Percentiles rank a stretch among this genome's conserved stretches.
Conservation (phyloP, 306 rosid species). For the Cicer chorassanicum region DNA sequence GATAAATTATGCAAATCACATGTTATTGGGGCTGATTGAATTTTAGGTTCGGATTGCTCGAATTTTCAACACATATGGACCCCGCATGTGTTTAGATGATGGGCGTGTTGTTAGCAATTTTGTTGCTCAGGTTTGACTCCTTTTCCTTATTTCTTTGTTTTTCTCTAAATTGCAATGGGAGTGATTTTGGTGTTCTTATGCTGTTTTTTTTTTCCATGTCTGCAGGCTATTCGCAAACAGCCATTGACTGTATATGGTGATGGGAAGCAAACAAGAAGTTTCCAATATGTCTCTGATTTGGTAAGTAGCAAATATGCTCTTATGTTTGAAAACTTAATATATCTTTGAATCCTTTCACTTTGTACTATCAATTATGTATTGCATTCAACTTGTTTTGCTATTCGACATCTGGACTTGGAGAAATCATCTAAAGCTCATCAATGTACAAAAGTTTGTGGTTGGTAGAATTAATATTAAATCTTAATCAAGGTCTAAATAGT, state of each 20-base stretch:
- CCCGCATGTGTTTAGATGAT: slow-evolving; percentile 97
- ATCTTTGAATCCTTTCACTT: slow-evolving; percentile 21
- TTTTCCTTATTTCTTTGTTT: neutral
- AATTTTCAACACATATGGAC: slow-evolving; percentile 92
- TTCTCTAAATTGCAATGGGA: neutral
- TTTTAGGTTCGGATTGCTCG: slow-evolving; percentile 95
- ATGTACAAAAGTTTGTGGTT: neutral
- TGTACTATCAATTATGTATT: slow-evolving; percentile 13
- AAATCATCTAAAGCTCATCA: slow-evolving; percentile 8
- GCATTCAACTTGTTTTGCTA: neutral
- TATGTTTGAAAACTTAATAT: neutral
- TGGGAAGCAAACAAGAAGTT: slow-evolving; percentile 97
- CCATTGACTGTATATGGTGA: slow-evolving; percentile 96
- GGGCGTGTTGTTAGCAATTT: slow-evolving; percentile 99
- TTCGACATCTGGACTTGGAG: neutral
- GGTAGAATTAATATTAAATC: slow-evolving; percentile 22
- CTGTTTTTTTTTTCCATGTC: slow-evolving; percentile 13
- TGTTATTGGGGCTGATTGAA: slow-evolving; percentile 43
- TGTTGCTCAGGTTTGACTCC: slow-evolving; percentile 82
- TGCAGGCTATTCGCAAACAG: slow-evolving; percentile 88
- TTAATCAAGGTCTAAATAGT: slow-evolving; percentile 29
- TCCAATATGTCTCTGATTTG: slow-evolving; percentile 97
- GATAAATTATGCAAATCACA: slow-evolving; percentile 28
- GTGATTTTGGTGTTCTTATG: slow-evolving; percentile 21
- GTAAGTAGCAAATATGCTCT: slow-evolving; percentile 50